Evolutionary conservation across 345 rosid species (phyloP).

Genomic region (Crucihimalaya himalaica): DNA sequence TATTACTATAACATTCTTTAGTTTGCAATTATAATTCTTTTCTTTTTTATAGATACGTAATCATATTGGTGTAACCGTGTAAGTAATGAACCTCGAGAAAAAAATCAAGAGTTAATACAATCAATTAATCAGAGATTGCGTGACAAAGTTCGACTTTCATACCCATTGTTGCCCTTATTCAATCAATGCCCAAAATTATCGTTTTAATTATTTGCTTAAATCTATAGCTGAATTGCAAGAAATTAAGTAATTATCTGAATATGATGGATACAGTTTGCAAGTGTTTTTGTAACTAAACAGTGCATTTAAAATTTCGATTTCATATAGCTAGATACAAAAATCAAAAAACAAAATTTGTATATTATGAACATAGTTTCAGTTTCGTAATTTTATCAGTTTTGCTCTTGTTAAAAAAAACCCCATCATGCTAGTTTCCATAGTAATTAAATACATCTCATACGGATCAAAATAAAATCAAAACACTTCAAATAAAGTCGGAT

Average conservation of each 20-base stretch:
- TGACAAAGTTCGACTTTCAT: slow-evolving; percentile 15
- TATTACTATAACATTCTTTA: slow-evolving; percentile 22
- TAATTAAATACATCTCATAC: not conserved
- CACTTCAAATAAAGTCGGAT: no score
- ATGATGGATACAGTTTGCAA: not conserved
- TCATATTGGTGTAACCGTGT: slow-evolving; percentile 18
- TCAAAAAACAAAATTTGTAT: no score
- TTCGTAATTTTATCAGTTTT: not conserved
- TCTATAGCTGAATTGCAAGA: not conserved
- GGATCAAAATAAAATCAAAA: not conserved
- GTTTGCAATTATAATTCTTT: not conserved
- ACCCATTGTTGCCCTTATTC: not conserved
- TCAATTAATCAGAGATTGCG: slow-evolving; percentile 24
- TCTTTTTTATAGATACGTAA: not conserved
- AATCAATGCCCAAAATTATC: not conserved
- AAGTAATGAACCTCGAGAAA: slow-evolving; percentile 8
- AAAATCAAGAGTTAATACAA: slow-evolving; percentile 17
- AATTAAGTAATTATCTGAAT: not conserved
- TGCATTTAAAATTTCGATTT: not conserved
- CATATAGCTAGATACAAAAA: not conserved
- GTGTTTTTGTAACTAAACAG: not conserved
- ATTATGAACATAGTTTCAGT: not conserved
- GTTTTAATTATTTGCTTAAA: not conserved
- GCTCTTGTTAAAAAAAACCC: no score
- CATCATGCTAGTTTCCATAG: not conserved